phyloP scores from a whole-genome alignment of 305 asterid species.

The Fraxinus dipetala region DNA sequence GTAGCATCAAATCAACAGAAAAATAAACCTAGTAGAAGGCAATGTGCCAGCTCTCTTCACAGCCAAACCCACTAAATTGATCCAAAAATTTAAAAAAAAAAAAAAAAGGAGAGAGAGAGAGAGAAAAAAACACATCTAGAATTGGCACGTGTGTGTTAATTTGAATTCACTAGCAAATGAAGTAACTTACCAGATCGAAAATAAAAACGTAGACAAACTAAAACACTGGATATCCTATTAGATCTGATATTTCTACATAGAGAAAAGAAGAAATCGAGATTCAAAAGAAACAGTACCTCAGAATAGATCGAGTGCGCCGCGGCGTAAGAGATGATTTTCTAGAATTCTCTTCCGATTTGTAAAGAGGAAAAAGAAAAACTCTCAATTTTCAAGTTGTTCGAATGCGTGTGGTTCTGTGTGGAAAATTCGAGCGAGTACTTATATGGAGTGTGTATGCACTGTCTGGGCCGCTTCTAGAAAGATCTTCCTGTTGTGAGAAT shows the following conservation, averaged over 20 bases:
- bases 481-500: slow-evolving; percentile 13
- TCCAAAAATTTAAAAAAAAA: neutral
- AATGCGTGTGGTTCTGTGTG: slow-evolving; percentile 18
- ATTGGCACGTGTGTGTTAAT: neutral
- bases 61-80: neutral
- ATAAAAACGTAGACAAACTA: neutral
- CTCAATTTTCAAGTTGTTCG: neutral
- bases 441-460: neutral
- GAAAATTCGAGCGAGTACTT: neutral
- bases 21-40: neutral
- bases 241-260: slow-evolving; percentile 26
- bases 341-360: slow-evolving; percentile 10
- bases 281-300: slow-evolving; percentile 26
- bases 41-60: neutral
- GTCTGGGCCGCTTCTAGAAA: slow-evolving; percentile 35
- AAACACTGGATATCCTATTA: slow-evolving; percentile 9
- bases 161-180: neutral
- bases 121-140: neutral
- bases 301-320: slow-evolving; percentile 30
- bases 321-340: slow-evolving; percentile 1
- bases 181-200: neutral
- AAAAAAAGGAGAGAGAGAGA: too few relatives aligned
- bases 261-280: neutral
- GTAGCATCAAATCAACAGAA: slow-evolving; percentile 4
- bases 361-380: neutral